Evolutionary conservation across 2,329 filamentous ascomycete genomes (phyloP), one percentile per base, ranked within the genome.

Genomic region (Neofusicoccum laricinum): DNA sequence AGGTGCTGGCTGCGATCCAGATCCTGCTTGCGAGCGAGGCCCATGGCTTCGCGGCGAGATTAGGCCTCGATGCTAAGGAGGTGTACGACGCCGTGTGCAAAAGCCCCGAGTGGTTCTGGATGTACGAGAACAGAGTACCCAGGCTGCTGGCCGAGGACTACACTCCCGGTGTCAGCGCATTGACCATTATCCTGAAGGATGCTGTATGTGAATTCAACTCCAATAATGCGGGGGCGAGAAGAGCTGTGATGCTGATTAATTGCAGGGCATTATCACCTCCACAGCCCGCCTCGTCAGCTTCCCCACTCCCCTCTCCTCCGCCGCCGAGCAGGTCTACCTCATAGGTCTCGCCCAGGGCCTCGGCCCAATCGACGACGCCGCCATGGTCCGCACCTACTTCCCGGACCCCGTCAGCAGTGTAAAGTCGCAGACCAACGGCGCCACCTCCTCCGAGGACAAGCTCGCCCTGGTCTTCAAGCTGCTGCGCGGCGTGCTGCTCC

Each of bases 241-340:
- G 7, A n/a, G 21, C 4, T 21, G 8, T n/a, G 4, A 8, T 34
- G 15, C 51, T 58, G 17, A 57, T 51, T 11, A 5, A 45, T 21
- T 17, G 30, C 46, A 84, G 71, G 82, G 84, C 57, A 91, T 91
- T 75, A 89, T 91, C 72, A 90, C 88, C 1, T 84, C 85, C 30
- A 87, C 86, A 65, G 87, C 87, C 0, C 80, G 87, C 19, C 78
- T 84, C 46, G 76, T 79, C 62, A 78, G 80, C 32, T 90, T 89
- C 72, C 82, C 86, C 0, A 83, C 83, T 0, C 86, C 86, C 0
- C 83, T 91, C 71, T 85, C 84, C 63, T 83, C 82, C 41, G 80
- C 82, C 0, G 87, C 88, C 11, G 88, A 91, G 75, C 87, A 90
- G 73, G 81, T 85, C 32, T 90, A 89, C 71, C 82, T 89, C 63